Base-by-base conservation (phyloP, 345 rosid species). In the Adansonia digitata region DNA sequence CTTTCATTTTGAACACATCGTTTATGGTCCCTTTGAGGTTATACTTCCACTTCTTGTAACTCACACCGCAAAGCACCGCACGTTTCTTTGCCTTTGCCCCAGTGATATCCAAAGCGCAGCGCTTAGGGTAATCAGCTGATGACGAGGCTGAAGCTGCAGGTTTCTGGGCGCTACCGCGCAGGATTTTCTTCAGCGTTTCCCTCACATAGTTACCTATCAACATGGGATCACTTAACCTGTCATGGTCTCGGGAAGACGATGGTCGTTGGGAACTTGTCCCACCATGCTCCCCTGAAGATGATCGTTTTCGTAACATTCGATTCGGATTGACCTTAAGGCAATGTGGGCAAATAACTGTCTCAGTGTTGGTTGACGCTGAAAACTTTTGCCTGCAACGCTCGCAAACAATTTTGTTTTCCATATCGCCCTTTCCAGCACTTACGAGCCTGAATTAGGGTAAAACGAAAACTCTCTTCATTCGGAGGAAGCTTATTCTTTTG, bases 1-100 rank as follows among this genome's bases (percentile, higher is more conserved):
- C 63, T 74, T 72, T 86, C 80, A 86, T 88, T 79, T 75, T 72
- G 71, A 70, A 79, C 43, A 85, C 90, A 78, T 88, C 90, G 45
- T 84, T 85, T 63, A 86, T 45, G 27, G 90, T 83, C 71, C 88
- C 90, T 63, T 78, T 79, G n/a, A 86, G 86, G 80, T 61, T 81
- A 72, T 82, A 71, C 77, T 84, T 84, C 78, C 70, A 49, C 9
- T 75, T 74, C 70, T 79, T 75, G 76, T 88, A 88, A 63, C 75
- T 83, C 18, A 88, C 84, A 56, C 61, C 61, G 61, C 61, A 56
- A 26, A 56, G 61, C 34, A 56, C 61, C 0, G 61, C 61, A 56
- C 92, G 84, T 80, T 88, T 86, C 45, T 57, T 55, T 0, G 68
- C 69, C n/a, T 60, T 14, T n/a, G 5, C 11, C 13, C 51, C 20